Conservation (phyloP, 495 filamentous ascomycete species). For the Penicillium angulare region DNA sequence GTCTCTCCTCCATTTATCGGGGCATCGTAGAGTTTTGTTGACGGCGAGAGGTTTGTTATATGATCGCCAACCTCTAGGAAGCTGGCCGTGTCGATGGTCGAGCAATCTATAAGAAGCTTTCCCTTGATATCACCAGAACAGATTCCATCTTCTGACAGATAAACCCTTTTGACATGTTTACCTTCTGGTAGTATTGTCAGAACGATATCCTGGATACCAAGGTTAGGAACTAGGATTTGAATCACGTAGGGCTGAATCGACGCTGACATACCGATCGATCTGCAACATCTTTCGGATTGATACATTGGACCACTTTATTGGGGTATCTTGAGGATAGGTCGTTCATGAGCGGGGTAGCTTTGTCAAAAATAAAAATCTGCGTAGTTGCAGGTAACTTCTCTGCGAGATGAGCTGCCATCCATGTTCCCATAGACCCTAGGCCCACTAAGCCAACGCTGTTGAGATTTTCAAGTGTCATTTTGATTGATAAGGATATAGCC, state of each 20-base stretch:
- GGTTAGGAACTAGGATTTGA: neutral
- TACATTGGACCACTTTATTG: slow-evolving; percentile 20
- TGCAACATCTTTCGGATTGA: slow-evolving; percentile 38
- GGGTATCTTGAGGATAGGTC: slow-evolving; percentile 28
- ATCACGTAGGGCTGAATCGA: neutral
- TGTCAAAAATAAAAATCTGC: slow-evolving; percentile 40
- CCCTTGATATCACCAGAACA: slow-evolving; percentile 24
- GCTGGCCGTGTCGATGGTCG: slow-evolving; percentile 44
- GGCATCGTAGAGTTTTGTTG: slow-evolving; percentile 39
- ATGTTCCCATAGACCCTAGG: slow-evolving; percentile 48
- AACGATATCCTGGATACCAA: slow-evolving; percentile 51
- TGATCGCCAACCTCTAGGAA: slow-evolving; percentile 35
- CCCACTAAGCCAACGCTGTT: slow-evolving; percentile 44
- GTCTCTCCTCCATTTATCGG: slow-evolving; percentile 47
- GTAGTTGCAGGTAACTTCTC: slow-evolving; percentile 32
- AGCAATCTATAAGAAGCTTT: slow-evolving; percentile 43
- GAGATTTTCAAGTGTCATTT: neutral
- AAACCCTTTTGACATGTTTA: slow-evolving; percentile 59
- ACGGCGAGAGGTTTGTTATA: slow-evolving; percentile 17
- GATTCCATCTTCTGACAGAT: slow-evolving; percentile 37
- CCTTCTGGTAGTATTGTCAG: slow-evolving; percentile 69
- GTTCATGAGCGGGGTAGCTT: slow-evolving; percentile 28
- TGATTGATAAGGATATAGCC: neutral
- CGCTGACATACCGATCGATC: slow-evolving; percentile 36
- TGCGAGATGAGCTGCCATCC: slow-evolving; percentile 40